Evolutionary conservation across 805 yeast species (phyloP), one percentile per base, ranked within the genome.

Genomic region (Kodamaea nitidulidarum): DNA sequence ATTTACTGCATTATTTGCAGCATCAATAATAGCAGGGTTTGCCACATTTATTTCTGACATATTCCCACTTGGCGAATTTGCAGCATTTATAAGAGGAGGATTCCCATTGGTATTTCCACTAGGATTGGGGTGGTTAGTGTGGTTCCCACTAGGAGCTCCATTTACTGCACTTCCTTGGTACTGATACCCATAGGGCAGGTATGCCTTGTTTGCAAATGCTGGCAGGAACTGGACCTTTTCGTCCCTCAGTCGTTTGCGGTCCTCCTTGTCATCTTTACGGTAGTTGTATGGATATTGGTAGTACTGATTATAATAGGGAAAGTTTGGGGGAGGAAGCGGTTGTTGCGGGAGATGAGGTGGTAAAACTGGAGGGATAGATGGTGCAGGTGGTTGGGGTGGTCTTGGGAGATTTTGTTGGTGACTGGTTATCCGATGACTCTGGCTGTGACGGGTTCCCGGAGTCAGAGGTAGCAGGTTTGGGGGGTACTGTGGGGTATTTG

Each of bases 381-480:
- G n/a, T 10, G n/a, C 6, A 8, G 15, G 37, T 32, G 16, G 15
- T 12, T 32, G 21, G n/a, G 17, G 8, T 7, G 25, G 27, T 21
- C 12, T 26, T 2, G 29, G 39, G 3, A 29, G 34, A 27, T 5
- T 28, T 21, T 31, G 40, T 14, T 39, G 44, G 3, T 26, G 28
- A 9, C 15, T 43, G 15, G 35, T 39, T n/a, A n/a, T n/a, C 30
- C n/a, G 39, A 15, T 17, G 42, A 10, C 18, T 42, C n/a, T 25
- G 36, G 17, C 20, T 47, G 17, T 16, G 48, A 25, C 31, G 50
- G 10, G n/a, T 42, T n/a, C 9, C 22, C 22, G 22, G 22, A 20
- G 22, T 20, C 22, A 20, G 38, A 14, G 38, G 48, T n/a, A 21
- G 46, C 18, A 27, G 46, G 11, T 17, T 36, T 8, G 17, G 38